phyloP scores from a whole-genome alignment of 2,329 filamentous ascomycete genomes.

The Diaporthe sp. region DNA sequence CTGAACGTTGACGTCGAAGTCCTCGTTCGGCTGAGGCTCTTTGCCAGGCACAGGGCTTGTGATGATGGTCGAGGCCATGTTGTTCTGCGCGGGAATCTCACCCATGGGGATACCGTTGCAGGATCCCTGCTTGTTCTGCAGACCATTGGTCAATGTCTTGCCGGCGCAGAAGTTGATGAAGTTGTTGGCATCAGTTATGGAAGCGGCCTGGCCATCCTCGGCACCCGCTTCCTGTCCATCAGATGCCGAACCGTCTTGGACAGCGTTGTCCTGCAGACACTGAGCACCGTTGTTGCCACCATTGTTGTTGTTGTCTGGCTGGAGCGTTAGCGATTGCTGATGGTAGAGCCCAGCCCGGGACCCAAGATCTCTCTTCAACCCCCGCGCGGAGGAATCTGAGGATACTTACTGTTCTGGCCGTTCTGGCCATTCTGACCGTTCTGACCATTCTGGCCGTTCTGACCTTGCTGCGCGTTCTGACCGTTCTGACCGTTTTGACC shows the following conservation, averaged over 20 bases:
- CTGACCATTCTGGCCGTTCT: constrained; percentile 37
- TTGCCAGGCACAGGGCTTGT: constrained; percentile 65
- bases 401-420: constrained; percentile 34
- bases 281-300: constrained; percentile 44
- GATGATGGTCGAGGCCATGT: constrained; percentile 71
- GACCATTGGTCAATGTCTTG: constrained; percentile 69
- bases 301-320: constrained; percentile 12
- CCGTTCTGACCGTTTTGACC: constrained; percentile 13
- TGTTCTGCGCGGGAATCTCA: constrained; percentile 65
- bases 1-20: constrained; percentile 67
- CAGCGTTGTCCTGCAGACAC: constrained; percentile 50
- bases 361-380: background rate
- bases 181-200: constrained; percentile 67
- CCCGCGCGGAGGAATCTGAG: background rate
- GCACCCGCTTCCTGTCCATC: constrained; percentile 59
- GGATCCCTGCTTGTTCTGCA: constrained; percentile 68
- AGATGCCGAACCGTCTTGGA: constrained; percentile 47
- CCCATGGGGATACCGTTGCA: constrained; percentile 76
- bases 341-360: background rate
- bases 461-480: constrained; percentile 35
- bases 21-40: constrained; percentile 58
- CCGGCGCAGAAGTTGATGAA: constrained; percentile 74
- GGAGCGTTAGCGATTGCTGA: constrained; percentile 2
- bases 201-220: constrained; percentile 62
- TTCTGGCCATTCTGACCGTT: background rate